Base-by-base conservation (phyloP, 495 filamentous ascomycete species). In the Lindgomyces ingoldianus region DNA sequence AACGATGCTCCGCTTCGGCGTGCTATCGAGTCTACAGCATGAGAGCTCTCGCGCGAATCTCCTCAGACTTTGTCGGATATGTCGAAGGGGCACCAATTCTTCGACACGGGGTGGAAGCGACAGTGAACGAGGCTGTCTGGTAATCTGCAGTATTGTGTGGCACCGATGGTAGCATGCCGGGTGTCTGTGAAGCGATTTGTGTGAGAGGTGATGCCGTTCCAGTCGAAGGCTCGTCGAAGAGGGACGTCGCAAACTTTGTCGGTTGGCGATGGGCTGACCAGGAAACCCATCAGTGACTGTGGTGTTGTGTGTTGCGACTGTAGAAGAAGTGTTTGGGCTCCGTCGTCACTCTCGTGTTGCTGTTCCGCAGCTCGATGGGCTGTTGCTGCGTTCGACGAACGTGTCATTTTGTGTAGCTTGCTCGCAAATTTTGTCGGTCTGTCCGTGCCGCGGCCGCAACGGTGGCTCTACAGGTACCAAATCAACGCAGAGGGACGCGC, bases 1-100 rank as follows among this genome's bases (percentile, higher is more conserved):
- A 53, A 16, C 50, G 33, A 33, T 53, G 50, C 50, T 53, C 50
- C 27, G 50, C 50, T 53, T 21, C 4, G 22, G 19, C 52, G 52
- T 19, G 52, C 27, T 30, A 19, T 41, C 30, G 22, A 19, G 18
- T 39, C 52, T 55, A 41, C 52, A 55, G 52, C 27, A 55, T 55
- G 30, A 55, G 52, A 55, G 52, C 30, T 55, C 52, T 55, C 30
- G 27, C 52, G 29, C 52, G 52, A 55, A 55, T 39, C 52, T 21
- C 27, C 52, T 55, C 30, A 55, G 52, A 55, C 52, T 25, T 39
- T 56, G 19, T 50, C 22, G 22, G 47, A 21, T 50, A 26, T 24
- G 47, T 50, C 22, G 22, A 14, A 50, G 19, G 22, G 47, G 47
- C 47, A 24, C 47, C 22, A 50, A 16, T 50, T 26, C 47, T 50